Base-by-base conservation (phyloP, 805 yeast species). In the Barnettozyma wickerhamii region DNA sequence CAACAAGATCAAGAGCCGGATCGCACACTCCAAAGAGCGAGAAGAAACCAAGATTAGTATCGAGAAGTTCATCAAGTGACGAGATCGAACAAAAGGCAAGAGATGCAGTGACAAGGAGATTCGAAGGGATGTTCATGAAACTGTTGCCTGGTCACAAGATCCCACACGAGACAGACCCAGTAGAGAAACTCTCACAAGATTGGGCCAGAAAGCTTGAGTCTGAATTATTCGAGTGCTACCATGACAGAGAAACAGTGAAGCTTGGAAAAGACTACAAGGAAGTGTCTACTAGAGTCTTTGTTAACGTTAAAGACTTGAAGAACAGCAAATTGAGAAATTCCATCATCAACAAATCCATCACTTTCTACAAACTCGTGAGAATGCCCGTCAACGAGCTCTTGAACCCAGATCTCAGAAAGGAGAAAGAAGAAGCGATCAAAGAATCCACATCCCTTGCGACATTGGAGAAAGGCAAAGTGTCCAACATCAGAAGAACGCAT, bases 401-500 rank as follows among this genome's bases (percentile, higher is more conserved):
- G 48, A 88, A 86, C 53, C 88, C 89, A 5, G 91, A 84, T 50
- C 68, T 83, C 46, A 81, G 75, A 49, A 70, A 74, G 49, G 74
- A 81, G 42, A 90, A 89, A 14, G 84, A 81, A 47, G 75, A 76
- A 36, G 86, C 85, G 10, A 75, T 83, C 38, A 76, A 75, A 43
- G 84, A 84, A 58, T 75, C 82, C 26, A 76, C 85, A 40, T 69
- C 78, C 21, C 80, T 83, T 41, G 72, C 84, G 14, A 84, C 89
- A 12, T 63, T 89, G 37, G 79, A 80, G 32, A 71, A 62, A 19
- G 77, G 74, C 28, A 73, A 68, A 30, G 77, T 70, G 24, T 88
- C 88, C 14, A 72, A 80, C 33, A 77, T 86, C 49, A 71, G 87
- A 50, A 72, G 88, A 52, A 86, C 96, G 4, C 95, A 88, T 58